Evolutionary conservation across 2,329 filamentous ascomycete genomes (phyloP).

Genomic region (Aspergillus unguis): DNA sequence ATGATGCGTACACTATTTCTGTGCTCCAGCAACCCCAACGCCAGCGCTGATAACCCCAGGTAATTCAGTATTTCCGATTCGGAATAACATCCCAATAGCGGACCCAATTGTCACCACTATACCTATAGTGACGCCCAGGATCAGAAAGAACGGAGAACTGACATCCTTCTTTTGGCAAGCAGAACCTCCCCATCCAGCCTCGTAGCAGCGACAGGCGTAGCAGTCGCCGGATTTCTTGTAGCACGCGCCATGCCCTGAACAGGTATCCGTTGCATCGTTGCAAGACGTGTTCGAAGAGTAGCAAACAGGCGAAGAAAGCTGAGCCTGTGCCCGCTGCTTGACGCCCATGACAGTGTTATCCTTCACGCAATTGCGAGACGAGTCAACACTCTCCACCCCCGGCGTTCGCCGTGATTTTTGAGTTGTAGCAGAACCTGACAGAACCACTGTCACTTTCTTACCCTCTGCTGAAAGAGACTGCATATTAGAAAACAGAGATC

Average conservation of each 20-base stretch:
- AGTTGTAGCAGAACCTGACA: constrained; percentile 36
- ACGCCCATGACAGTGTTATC: not conserved
- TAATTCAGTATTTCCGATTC: constrained; percentile 79
- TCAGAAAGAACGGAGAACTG: constrained; percentile 83
- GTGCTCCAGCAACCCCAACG: constrained; percentile 65
- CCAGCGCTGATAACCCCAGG: constrained; percentile 96
- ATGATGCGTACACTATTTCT: constrained; percentile 32
- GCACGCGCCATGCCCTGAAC: constrained; percentile 79
- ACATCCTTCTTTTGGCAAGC: constrained; percentile 91
- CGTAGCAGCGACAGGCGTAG: constrained; percentile 73
- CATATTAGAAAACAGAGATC: constrained; percentile 46
- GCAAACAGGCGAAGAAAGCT: constrained; percentile 64
- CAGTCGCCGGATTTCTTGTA: constrained; percentile 66
- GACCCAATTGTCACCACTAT: constrained; percentile 66
- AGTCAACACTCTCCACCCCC: constrained; percentile 1
- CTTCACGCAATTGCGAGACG: constrained; percentile 2
- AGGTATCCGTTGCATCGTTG: constrained; percentile 67
- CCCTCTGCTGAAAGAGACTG: constrained; percentile 48
- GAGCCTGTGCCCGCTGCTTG: constrained; percentile 24
- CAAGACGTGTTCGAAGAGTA: constrained; percentile 70
- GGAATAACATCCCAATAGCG: constrained; percentile 74
- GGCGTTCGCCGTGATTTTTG: not conserved
- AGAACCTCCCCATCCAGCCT: constrained; percentile 75
- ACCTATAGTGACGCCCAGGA: constrained; percentile 69
- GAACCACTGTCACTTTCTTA: constrained; percentile 56